Conservation (phyloP, 768 basidiomycete species). For the Harrya chromipes region DNA sequence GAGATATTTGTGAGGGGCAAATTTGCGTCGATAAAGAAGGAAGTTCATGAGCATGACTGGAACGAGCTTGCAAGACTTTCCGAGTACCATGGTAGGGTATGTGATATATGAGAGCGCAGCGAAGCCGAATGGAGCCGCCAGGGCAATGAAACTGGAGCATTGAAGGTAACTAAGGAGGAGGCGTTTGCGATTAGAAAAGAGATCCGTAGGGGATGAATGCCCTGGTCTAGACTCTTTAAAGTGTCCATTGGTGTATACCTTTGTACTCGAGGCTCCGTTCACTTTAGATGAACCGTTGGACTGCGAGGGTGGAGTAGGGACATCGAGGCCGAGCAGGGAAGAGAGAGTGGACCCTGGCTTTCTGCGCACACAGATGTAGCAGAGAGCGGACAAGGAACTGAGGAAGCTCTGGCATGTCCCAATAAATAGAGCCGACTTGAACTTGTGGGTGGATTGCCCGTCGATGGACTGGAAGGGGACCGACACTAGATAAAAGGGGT, state of each 20-base stretch:
- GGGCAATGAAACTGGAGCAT: constrained; percentile 83
- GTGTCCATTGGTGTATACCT: constrained; percentile 38
- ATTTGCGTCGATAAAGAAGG: constrained; percentile 87
- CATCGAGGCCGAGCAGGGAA: constrained; percentile 59
- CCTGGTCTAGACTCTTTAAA: constrained; percentile 20
- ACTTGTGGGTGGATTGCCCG: constrained; percentile 62
- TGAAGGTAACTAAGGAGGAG: constrained; percentile 78
- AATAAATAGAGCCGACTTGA: constrained; percentile 82
- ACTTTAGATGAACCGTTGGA: constrained; percentile 21
- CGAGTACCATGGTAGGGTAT: constrained; percentile 98
- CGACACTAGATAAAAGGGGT: constrained; percentile 50
- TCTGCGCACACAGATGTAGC: constrained; percentile 67
- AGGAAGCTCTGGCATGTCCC: constrained; percentile 82
- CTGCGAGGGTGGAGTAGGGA: constrained; percentile 21
- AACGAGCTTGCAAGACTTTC: constrained; percentile 98
- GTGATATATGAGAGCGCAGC: constrained; percentile 93
- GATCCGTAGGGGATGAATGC: constrained; percentile 29
- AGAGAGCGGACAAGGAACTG: constrained; percentile 71
- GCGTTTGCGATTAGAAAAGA: constrained; percentile 36
- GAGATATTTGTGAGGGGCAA: constrained; percentile 92
- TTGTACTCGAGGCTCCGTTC: constrained; percentile 29
- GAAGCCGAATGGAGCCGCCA: constrained; percentile 95
- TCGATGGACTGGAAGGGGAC: constrained; percentile 77
- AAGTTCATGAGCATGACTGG: constrained; percentile 99
- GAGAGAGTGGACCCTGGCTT: constrained; percentile 50